phyloP scores from a whole-genome alignment of 2,329 filamentous ascomycete genomes.

The Fusarium verticillioides region DNA sequence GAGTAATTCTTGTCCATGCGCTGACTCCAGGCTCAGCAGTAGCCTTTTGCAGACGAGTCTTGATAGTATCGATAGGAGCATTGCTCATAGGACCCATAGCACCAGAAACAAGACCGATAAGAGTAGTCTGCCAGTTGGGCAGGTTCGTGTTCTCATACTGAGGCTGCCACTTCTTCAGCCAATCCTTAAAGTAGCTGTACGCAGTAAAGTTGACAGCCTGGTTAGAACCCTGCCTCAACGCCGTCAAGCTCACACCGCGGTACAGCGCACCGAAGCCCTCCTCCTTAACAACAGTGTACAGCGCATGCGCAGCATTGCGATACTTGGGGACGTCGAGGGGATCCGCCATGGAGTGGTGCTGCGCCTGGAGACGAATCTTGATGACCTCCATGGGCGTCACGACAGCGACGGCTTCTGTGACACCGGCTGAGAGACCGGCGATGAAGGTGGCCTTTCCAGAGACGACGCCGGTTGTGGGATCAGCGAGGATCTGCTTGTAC shows the following conservation, averaged over 20 bases:
- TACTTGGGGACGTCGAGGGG: constrained; percentile 97
- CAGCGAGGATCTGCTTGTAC: constrained; percentile 87
- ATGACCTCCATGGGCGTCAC: constrained; percentile 99
- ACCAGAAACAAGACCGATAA: constrained; percentile 90
- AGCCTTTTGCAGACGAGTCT: constrained; percentile 93
- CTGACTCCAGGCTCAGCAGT: constrained; percentile 84
- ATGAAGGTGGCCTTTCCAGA: constrained; percentile 75
- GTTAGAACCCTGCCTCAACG: constrained; percentile 93
- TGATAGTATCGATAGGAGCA: constrained; percentile 98
- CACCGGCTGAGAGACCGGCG: constrained; percentile 89
- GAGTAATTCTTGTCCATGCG: constrained; percentile 80
- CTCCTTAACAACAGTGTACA: constrained; percentile 91
- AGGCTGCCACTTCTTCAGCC: constrained; percentile 78
- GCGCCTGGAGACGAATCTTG: constrained; percentile 97
- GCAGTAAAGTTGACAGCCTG: constrained; percentile 99
- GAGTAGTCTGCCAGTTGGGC: constrained; percentile 88
- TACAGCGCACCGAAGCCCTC: constrained; percentile 90
- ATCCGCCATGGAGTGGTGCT: constrained; percentile 98
- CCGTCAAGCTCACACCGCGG: constrained; percentile 92
- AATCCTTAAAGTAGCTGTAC: constrained; percentile 91
- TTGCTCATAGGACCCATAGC: constrained; percentile 97
- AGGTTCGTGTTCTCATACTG: constrained; percentile 72
- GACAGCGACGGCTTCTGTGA: constrained; percentile 95
- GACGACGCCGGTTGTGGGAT: constrained; percentile 73
- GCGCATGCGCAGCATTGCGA: constrained; percentile 85